Evolutionary conservation across 2,329 filamentous ascomycete species (phyloP).

Genomic region (Didymella arachidicola): DNA sequence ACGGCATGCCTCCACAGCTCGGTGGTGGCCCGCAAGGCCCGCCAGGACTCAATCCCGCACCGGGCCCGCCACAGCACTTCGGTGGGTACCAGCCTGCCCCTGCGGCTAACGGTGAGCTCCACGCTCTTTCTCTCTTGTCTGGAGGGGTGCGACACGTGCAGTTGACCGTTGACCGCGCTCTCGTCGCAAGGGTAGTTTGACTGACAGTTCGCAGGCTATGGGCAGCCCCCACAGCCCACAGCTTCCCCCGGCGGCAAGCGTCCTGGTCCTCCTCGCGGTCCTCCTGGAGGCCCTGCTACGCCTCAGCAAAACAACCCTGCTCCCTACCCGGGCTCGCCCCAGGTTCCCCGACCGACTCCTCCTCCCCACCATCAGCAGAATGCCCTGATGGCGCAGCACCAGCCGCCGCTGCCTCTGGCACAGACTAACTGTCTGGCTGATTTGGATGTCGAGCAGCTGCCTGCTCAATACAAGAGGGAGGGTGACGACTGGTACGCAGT

Average conservation of each 20-base stretch:
- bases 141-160: neutral
- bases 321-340: constrained; percentile 87
- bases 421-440: constrained; percentile 77
- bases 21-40: constrained; percentile 75
- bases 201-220: constrained; percentile 67
- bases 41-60: constrained; percentile 66
- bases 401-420: constrained; percentile 57
- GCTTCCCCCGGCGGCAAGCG: constrained; percentile 86
- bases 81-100: constrained; percentile 71
- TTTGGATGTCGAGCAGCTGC: constrained; percentile 84
- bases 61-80: constrained; percentile 72
- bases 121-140: constrained; percentile 22
- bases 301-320: constrained; percentile 90
- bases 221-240: constrained; percentile 82
- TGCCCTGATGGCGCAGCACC: constrained; percentile 25
- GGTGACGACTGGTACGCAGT: constrained; percentile 94
- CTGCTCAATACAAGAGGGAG: constrained; percentile 86
- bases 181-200: neutral
- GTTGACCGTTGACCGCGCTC: neutral
- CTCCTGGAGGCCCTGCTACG: constrained; percentile 74
- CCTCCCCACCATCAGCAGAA: constrained; percentile 55
- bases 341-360: constrained; percentile 79
- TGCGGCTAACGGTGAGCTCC: constrained; percentile 65
- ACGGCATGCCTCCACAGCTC: constrained; percentile 66
- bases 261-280: constrained; percentile 68